These are phyloP conservation scores for Xanthoparmelia taractica DNA, from an alignment of 495 filamentous ascomycete species.

Conservation along the genomic window DNA sequence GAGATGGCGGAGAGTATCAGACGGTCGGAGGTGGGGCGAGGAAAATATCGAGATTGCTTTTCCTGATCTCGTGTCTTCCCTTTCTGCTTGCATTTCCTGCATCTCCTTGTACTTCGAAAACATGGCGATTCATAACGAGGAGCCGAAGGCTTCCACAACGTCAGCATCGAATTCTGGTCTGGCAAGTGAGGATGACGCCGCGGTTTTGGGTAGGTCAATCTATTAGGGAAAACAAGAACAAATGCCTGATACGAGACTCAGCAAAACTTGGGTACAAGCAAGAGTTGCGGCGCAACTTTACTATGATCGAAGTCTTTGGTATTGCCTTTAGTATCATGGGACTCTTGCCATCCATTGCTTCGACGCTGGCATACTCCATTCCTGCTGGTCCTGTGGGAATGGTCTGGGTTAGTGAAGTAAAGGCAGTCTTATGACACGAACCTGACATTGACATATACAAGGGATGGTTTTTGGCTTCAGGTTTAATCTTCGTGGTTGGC, in stretches of 20 bases:
- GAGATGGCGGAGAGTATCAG: conserved; percentile 2
- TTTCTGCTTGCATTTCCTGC: background rate
- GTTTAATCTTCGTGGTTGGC: conserved; percentile 57
- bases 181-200: conserved; percentile 32
- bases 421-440: background rate
- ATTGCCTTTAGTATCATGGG: conserved; percentile 71
- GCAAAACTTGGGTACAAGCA: conserved; percentile 62
- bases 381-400: conserved; percentile 62
- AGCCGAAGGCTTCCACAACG: conserved; percentile 16
- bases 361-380: conserved; percentile 56
- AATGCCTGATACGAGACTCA: conserved; percentile 17
- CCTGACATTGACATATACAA: conserved; percentile 10
- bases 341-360: conserved; percentile 61
- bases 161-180: conserved; percentile 21
- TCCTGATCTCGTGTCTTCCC: background rate
- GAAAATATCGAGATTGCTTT: no score
- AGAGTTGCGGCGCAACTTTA: conserved; percentile 59
- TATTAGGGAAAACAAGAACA: background rate
- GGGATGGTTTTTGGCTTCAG: conserved; percentile 57
- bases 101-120: background rate
- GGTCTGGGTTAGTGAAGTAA: conserved; percentile 47
- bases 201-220: conserved; percentile 26
- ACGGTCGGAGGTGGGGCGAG: background rate
- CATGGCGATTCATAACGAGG: background rate
- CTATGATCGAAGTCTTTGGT: conserved; percentile 58